Evolutionary conservation across 176 grass and related monocot genomes (phyloP).

Genomic region (Alloteropsis semialata): DNA sequence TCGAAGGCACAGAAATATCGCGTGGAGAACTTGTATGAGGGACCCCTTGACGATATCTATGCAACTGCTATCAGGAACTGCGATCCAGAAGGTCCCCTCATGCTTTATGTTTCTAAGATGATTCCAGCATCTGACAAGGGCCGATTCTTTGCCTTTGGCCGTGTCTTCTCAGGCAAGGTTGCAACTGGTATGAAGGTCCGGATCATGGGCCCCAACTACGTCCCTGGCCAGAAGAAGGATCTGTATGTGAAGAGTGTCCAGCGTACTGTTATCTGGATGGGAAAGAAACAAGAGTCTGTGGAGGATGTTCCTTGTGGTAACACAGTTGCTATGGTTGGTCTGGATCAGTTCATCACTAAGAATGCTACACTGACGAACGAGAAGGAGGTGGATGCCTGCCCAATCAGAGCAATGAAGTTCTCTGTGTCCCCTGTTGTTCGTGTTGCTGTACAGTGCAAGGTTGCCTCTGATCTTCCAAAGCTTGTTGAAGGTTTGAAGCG

Average conservation of each 20-base stretch:
- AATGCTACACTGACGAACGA: slow-evolving; percentile 74
- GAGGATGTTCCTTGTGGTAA: slow-evolving; percentile 79
- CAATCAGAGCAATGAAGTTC: slow-evolving; percentile 82
- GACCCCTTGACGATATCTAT: slow-evolving; percentile 69
- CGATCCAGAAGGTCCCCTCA: slow-evolving; percentile 74
- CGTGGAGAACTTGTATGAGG: slow-evolving; percentile 83
- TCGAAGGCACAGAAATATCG: slow-evolving; percentile 58
- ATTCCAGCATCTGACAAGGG: slow-evolving; percentile 82
- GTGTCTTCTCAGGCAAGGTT: slow-evolving; percentile 64
- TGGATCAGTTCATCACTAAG: slow-evolving; percentile 79
- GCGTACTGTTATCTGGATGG: slow-evolving; percentile 82
- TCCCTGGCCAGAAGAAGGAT: slow-evolving; percentile 83
- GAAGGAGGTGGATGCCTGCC: slow-evolving; percentile 64
- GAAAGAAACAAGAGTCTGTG: slow-evolving; percentile 71
- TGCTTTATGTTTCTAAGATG: slow-evolving; percentile 85
- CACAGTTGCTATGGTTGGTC: slow-evolving; percentile 72
- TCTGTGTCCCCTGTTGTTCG: slow-evolving; percentile 72
- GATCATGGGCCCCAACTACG: slow-evolving; percentile 75
- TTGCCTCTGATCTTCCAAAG: slow-evolving; percentile 72
- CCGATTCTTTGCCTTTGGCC: slow-evolving; percentile 75
- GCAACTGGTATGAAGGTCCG: slow-evolving; percentile 72
- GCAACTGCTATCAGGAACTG: slow-evolving; percentile 69
- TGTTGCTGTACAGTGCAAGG: slow-evolving; percentile 75
- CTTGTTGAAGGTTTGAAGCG: too few species aligned
- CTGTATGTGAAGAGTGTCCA: slow-evolving; percentile 69